These are phyloP conservation scores for Fusarium sp. DNA, from an alignment of 2,329 filamentous ascomycete species.

Conservation along the genomic window DNA sequence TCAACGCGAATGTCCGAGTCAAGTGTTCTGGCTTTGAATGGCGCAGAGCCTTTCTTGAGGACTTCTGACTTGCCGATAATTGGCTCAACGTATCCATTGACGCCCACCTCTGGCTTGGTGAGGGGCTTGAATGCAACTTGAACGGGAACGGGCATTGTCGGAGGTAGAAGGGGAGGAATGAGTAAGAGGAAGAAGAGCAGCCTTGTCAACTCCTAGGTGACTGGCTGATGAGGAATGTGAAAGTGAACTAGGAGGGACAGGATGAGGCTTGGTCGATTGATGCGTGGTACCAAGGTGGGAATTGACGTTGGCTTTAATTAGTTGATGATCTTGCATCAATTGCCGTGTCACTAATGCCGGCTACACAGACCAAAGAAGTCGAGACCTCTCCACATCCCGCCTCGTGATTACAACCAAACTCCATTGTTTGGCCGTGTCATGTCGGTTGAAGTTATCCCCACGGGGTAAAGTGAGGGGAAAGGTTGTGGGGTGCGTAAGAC, in stretches of 20 bases:
- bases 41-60: slow-evolving; percentile 31
- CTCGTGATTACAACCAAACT: neutral
- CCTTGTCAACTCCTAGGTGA: neutral
- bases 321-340: neutral
- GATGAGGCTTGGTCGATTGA: neutral
- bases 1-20: slow-evolving; percentile 39
- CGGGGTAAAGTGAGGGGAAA: slow-evolving; percentile 25
- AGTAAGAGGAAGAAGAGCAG: too few species aligned
- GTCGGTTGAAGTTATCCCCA: slow-evolving; percentile 18
- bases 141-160: slow-evolving; percentile 34
- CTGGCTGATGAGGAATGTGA: neutral
- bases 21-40: slow-evolving; percentile 33
- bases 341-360: neutral
- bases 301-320: neutral
- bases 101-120: slow-evolving; percentile 33
- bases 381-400: slow-evolving; percentile 2
- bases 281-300: neutral
- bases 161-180: neutral
- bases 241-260: neutral
- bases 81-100: slow-evolving; percentile 36
- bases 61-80: slow-evolving; percentile 35
- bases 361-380: neutral
- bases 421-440: neutral
- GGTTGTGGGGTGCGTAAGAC: slow-evolving; percentile 19
- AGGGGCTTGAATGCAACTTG: slow-evolving; percentile 41